These are phyloP conservation scores for Pseudogymnoascus sp. DNA, from an alignment of 2,329 filamentous ascomycete species.

Conservation along the genomic window DNA sequence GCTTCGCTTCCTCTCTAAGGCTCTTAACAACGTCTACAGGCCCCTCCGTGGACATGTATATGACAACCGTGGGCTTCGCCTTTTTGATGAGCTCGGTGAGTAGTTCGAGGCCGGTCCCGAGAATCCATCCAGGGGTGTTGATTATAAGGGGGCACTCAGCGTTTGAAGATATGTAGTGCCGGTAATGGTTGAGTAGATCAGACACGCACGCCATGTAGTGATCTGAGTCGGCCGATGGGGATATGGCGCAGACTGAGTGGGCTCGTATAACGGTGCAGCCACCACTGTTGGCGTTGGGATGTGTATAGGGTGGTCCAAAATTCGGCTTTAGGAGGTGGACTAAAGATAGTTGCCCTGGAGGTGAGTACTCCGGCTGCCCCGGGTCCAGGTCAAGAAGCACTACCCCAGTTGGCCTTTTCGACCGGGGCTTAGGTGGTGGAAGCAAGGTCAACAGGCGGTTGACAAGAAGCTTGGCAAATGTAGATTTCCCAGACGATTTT, in stretches of 20 bases:
- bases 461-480: constrained; percentile 56
- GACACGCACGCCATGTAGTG: constrained; percentile 57
- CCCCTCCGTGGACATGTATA: constrained; percentile 62
- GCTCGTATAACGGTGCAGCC: constrained; percentile 43
- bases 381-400: constrained; percentile 66
- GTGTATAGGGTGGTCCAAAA: constrained; percentile 59
- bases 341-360: constrained; percentile 62
- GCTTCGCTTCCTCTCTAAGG: constrained; percentile 34
- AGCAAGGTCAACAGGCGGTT: constrained; percentile 48
- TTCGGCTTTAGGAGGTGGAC: constrained; percentile 52
- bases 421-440: constrained; percentile 17
- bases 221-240: constrained; percentile 56
- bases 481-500: constrained; percentile 69
- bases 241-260: constrained; percentile 57
- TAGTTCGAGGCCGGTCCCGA: constrained; percentile 59
- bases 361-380: constrained; percentile 66
- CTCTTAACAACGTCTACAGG: constrained; percentile 47
- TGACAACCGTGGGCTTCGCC: constrained; percentile 49
- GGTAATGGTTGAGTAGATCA: constrained; percentile 54
- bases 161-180: constrained; percentile 31
- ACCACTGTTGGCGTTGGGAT: constrained; percentile 35
- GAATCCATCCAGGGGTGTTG: constrained; percentile 68
- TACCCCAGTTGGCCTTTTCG: constrained; percentile 22
- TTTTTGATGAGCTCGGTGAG: constrained; percentile 47
- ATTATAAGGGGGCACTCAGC: constrained; percentile 51